Conservation (phyloP, 805 yeast genomes). For the Candida parachauliodes region DNA sequence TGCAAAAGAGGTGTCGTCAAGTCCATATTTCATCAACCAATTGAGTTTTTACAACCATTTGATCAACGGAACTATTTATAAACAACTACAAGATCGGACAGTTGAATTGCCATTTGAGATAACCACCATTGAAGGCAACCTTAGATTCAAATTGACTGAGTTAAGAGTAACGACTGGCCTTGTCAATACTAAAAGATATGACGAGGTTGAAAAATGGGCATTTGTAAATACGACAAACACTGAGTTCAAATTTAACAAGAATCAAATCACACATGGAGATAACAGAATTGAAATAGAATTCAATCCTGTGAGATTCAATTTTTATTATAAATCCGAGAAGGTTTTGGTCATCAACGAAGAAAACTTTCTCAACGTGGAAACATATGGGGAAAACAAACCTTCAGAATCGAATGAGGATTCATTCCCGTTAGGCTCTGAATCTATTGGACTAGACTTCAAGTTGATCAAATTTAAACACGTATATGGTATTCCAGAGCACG, state of each 20-base stretch:
- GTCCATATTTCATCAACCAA: slow-evolving; percentile 23
- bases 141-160: slow-evolving; percentile 71
- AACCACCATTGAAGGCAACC: slow-evolving; percentile 50
- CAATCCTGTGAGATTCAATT: slow-evolving; percentile 47
- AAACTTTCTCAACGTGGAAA: slow-evolving; percentile 70
- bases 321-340: slow-evolving; percentile 42
- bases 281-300: slow-evolving; percentile 42
- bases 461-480: slow-evolving; percentile 60
- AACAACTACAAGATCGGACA: neutral
- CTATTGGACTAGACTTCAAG: slow-evolving; percentile 74
- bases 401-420: slow-evolving; percentile 62
- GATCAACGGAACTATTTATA: slow-evolving; percentile 5
- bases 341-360: slow-evolving; percentile 66
- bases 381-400: slow-evolving; percentile 57
- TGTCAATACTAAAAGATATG: slow-evolving; percentile 48
- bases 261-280: slow-evolving; percentile 3
- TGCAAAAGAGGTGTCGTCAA: slow-evolving; percentile 32
- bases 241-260: neutral
- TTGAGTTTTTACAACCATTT: neutral
- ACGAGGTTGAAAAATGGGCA: slow-evolving; percentile 59
- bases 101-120: slow-evolving; percentile 55
- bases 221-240: slow-evolving; percentile 24
- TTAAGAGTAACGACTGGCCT: slow-evolving; percentile 22
- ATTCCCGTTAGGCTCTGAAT: slow-evolving; percentile 82
- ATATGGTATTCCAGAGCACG: slow-evolving; percentile 97